Percentiles rank a stretch among this genome's conserved stretches.
These are phyloP conservation scores for Penicillium flavigenum DNA, from an alignment of 495 filamentous ascomycete species.

Conservation along the genomic window DNA sequence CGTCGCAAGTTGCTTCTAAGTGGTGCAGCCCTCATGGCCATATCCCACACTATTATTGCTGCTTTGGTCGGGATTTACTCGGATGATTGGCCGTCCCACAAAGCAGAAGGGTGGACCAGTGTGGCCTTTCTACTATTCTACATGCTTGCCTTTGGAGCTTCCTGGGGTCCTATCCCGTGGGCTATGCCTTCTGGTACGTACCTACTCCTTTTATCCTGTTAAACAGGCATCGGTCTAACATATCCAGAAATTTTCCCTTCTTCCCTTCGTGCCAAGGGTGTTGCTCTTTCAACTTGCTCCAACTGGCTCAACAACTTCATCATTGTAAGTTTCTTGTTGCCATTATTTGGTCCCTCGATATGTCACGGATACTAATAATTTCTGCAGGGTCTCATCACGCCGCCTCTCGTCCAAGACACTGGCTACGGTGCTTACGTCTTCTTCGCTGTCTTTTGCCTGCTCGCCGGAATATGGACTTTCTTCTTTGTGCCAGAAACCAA, in stretches of 20 bases:
- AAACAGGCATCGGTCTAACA: not conserved
- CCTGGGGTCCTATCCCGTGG: slow-evolving; percentile 50
- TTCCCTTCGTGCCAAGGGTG: slow-evolving; percentile 52
- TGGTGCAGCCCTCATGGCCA: slow-evolving; percentile 48
- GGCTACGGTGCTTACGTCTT: slow-evolving; percentile 57
- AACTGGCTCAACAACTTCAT: slow-evolving; percentile 61
- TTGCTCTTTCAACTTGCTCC: slow-evolving; percentile 51
- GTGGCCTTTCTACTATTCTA: slow-evolving; percentile 50
- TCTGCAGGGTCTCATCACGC: slow-evolving; percentile 50
- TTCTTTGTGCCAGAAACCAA: slow-evolving; percentile 59
- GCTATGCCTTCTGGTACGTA: slow-evolving; percentile 42
- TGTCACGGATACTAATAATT: not conserved
- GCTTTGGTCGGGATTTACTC: slow-evolving; percentile 46
- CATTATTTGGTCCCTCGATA: not conserved
- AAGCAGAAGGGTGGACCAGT: slow-evolving; percentile 48
- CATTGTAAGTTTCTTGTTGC: slow-evolving; percentile 33
- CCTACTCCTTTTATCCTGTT: not conserved
- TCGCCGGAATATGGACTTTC: slow-evolving; percentile 52
- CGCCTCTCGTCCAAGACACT: slow-evolving; percentile 53
- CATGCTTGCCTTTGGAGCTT: slow-evolving; percentile 49
- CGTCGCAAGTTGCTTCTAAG: slow-evolving; percentile 47
- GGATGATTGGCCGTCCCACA: slow-evolving; percentile 45
- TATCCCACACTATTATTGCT: slow-evolving; percentile 53
- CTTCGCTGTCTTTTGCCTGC: slow-evolving; percentile 58
- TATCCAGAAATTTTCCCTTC: slow-evolving; percentile 50